Evolutionary conservation across 176 grass and related monocot genomes (phyloP), one percentile per base, ranked within the genome.

Genomic region (Hsuehochloa calcarea): DNA sequence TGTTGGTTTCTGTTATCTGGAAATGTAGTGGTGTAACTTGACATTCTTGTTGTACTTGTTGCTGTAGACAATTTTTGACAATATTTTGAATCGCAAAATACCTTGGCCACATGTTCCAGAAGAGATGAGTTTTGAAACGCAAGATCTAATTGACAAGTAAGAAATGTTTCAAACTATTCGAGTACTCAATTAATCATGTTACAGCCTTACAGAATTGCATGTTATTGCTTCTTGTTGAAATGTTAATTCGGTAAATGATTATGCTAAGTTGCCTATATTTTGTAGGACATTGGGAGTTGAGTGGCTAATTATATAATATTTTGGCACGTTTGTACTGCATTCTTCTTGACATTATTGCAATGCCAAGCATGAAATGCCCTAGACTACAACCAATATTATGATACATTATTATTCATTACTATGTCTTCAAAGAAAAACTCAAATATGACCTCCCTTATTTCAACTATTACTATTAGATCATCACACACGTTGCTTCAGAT

Each of bases 51-150:
- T 62, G 67, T 85, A 51, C 54, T 93, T 93, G 70, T 86, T 80
- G 45, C 63, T 91, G 86, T 84, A 99, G 97, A 99, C 84, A 70
- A 99, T 99, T 58, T 99, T 99, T 91, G 93, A 94, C 88, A 99
- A 99, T 91, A 99, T 99, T 92, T 87, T 99, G 73, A 99, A 99
- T 90, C 55, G 91, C 58, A 96, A 99, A 87, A 94, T 99, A 89
- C 97, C 92, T 83, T 99, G 97, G 97, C 97, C 97, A 38, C 84
- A 74, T 91, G 90, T 92, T 66, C 93, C 97, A 77, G 84, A 96
- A 72, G 97, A 96, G 84, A 99, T 99, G 85, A 96, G 97, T 76
- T 79, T 85, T 38, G 92, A 99, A 89, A 84, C 93, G 27, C 84
- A 71, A 31, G 92, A 96, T 96, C 91, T 99, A 79, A 99, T 99